These are phyloP conservation scores for Yamagishiella unicocca DNA, from an alignment of 139 green algal genomes.

Conservation along the genomic window DNA sequence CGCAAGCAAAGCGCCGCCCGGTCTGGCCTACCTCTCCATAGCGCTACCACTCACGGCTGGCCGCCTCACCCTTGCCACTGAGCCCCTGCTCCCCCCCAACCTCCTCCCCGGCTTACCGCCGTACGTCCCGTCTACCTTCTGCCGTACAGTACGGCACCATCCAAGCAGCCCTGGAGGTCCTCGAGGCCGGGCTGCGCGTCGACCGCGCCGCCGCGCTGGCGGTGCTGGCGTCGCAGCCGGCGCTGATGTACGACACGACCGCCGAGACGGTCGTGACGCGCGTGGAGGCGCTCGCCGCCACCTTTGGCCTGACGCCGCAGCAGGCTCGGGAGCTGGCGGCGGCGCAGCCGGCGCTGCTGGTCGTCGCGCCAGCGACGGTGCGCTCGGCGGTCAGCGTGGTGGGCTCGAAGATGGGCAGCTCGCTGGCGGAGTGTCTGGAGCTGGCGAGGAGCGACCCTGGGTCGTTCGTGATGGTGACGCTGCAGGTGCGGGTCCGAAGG, in stretches of 20 bases:
- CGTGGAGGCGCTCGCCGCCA: conserved; percentile 35
- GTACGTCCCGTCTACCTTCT: too few species aligned
- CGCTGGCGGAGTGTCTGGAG: conserved; percentile 3
- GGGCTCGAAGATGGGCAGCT: neutral
- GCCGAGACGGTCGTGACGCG: conserved; percentile 20
- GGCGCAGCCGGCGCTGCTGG: conserved; percentile 48
- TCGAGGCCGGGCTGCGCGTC: conserved; percentile 9
- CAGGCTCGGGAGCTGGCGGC: neutral
- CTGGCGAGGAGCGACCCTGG: conserved; percentile 21
- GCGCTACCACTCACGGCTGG: too few species aligned
- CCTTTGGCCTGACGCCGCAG: conserved; percentile 25
- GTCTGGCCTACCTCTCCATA: too few species aligned
- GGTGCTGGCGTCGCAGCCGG: conserved; percentile 54
- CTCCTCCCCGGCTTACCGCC: too few species aligned
- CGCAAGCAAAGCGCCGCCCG: too few species aligned
- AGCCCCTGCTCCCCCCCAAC: too few species aligned
- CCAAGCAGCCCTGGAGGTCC: conserved; percentile 38
- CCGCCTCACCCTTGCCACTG: too few species aligned
- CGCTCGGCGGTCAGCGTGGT: conserved; percentile 5
- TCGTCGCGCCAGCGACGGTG: conserved; percentile 46
- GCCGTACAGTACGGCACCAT: conserved; percentile 45
- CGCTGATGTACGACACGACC: conserved; percentile 61
- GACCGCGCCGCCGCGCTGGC: conserved; percentile 43
- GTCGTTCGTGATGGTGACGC: conserved; percentile 1
- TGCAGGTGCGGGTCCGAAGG: conserved; percentile 10